Percentiles rank a stretch among this genome's conserved stretches.
phyloP scores from a whole-genome alignment of 192 early-diverging fungal genomes.

The Ambispora gerdemannii region DNA sequence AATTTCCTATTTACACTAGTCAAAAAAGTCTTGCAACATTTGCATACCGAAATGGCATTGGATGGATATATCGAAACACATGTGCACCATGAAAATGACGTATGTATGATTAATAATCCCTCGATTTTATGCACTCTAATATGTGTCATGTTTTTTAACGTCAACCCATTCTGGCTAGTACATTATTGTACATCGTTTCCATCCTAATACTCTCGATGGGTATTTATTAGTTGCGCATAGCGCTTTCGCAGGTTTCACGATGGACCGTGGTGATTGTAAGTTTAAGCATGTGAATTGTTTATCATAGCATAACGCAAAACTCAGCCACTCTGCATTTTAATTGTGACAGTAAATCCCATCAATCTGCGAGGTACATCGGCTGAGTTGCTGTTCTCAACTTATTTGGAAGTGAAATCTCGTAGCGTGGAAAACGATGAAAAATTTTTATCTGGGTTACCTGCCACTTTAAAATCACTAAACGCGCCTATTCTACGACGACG shows the following conservation, averaged over 20 bases:
- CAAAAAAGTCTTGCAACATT: slow-evolving; percentile 66
- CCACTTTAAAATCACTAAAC: slow-evolving; percentile 48
- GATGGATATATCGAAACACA: slow-evolving; percentile 88
- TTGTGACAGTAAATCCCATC: slow-evolving; percentile 48
- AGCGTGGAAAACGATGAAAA: slow-evolving; percentile 30
- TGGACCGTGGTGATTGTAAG: slow-evolving; percentile 32
- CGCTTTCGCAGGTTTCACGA: slow-evolving; percentile 64
- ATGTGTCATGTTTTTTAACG: neutral
- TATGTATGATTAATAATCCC: slow-evolving; percentile 34
- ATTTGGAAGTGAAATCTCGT: slow-evolving; percentile 46
- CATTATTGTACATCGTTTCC: slow-evolving; percentile 88
- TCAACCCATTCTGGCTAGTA: slow-evolving; percentile 47
- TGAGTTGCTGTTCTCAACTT: slow-evolving; percentile 54
- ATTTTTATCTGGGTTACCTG: slow-evolving; percentile 44
- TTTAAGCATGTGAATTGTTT: neutral
- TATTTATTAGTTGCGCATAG: slow-evolving; percentile 88
- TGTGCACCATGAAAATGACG: slow-evolving; percentile 92
- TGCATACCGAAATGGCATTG: slow-evolving; percentile 82
- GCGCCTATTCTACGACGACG: slow-evolving; percentile 45
- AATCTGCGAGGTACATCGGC: slow-evolving; percentile 57
- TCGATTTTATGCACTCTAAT: neutral
- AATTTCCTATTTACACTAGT: slow-evolving; percentile 38
- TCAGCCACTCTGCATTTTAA: neutral
- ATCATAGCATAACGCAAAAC: no score
- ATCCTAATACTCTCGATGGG: slow-evolving; percentile 87